Evolutionary conservation across 352 stramenopile species (phyloP).

Genomic region (Phytopythium montanum): DNA sequence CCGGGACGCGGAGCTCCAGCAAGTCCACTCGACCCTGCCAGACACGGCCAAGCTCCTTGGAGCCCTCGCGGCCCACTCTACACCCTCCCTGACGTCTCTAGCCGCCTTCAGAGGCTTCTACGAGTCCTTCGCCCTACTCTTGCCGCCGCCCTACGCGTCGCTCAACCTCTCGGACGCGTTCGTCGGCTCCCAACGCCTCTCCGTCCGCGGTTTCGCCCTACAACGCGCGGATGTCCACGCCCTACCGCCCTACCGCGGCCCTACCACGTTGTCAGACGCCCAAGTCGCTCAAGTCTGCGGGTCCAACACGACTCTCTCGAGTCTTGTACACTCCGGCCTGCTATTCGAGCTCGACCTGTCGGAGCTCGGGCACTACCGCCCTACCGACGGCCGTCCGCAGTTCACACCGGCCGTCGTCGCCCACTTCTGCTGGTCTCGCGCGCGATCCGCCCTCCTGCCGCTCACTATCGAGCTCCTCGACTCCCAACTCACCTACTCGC

Average conservation of each 20-base stretch:
- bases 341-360: slow-evolving; percentile 38
- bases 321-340: slow-evolving; percentile 16
- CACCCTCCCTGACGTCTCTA: slow-evolving; percentile 16
- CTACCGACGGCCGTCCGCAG: slow-evolving; percentile 18
- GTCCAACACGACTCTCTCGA: slow-evolving; percentile 8
- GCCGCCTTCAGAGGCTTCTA: slow-evolving; percentile 26
- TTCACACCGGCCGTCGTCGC: slow-evolving; percentile 33
- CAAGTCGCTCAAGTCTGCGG: slow-evolving; percentile 33
- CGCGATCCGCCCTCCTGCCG: slow-evolving; percentile 18
- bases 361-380: slow-evolving; percentile 31
- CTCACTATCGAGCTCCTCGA: slow-evolving; percentile 42
- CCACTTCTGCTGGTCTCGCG: slow-evolving; percentile 34
- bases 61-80: slow-evolving; percentile 11
- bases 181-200: slow-evolving; percentile 37
- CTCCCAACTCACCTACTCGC: slow-evolving; percentile 40
- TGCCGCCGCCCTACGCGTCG: slow-evolving; percentile 12
- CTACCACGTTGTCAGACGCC: slow-evolving; percentile 16
- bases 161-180: slow-evolving; percentile 33
- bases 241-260: not conserved
- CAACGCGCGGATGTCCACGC: slow-evolving; percentile 11
- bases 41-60: slow-evolving; percentile 19
- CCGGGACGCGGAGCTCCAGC: slow-evolving; percentile 14
- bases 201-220: slow-evolving; percentile 45
- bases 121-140: slow-evolving; percentile 20
- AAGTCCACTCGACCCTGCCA: slow-evolving; percentile 16